These are phyloP conservation scores for Colletotrichum agaves DNA, from an alignment of 2,329 filamentous ascomycete species.

Conservation along the genomic window DNA sequence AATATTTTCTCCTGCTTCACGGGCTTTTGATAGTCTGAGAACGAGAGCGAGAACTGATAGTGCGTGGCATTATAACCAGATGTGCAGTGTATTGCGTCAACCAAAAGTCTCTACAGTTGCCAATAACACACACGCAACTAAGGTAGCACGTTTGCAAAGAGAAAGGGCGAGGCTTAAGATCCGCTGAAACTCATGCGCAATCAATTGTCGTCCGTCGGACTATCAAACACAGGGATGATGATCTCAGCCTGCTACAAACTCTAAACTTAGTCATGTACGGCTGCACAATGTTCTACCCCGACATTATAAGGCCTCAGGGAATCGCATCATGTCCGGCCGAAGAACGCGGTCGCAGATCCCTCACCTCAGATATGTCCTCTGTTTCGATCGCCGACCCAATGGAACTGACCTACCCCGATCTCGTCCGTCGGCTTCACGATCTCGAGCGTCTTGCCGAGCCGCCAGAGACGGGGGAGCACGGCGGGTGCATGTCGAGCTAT, in stretches of 20 bases:
- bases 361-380: slow-evolving; percentile 5
- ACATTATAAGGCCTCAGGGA: slow-evolving; percentile 1
- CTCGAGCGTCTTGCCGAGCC: slow-evolving; percentile 32
- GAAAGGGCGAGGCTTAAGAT: too few species aligned
- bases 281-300: slow-evolving; percentile 4
- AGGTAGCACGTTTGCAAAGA: too few species aligned
- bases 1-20: too few species aligned
- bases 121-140: too few species aligned
- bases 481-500: slow-evolving; percentile 36
- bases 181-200: too few species aligned
- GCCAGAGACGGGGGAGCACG: slow-evolving; percentile 20
- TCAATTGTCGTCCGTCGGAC: too few species aligned
- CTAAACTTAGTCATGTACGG: slow-evolving; percentile 10
- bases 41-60: too few species aligned
- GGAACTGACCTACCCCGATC: slow-evolving; percentile 28
- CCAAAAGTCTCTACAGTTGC: too few species aligned
- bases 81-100: too few species aligned
- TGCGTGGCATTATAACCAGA: too few species aligned
- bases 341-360: neutral
- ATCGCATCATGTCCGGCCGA: neutral
- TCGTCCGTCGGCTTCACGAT: slow-evolving; percentile 30
- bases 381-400: neutral
- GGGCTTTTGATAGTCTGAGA: too few species aligned
- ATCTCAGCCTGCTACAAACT: slow-evolving; percentile 8
- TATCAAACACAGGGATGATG: neutral